phyloP scores from a whole-genome alignment of 164 flowering plant genomes.

The Tetrastigma voinierianum region DNA sequence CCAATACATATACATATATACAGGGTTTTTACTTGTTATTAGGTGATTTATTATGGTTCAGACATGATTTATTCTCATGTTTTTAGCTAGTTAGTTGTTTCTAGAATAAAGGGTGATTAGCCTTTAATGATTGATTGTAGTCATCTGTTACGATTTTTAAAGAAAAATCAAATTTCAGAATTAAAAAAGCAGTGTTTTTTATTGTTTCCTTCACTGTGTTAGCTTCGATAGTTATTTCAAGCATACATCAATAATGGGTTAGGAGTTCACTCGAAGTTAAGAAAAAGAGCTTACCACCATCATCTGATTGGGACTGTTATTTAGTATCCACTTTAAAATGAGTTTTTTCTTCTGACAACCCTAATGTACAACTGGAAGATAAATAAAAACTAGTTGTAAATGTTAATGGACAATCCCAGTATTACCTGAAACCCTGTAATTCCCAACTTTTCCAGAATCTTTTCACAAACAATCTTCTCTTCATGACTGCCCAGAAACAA shows the following conservation, averaged over 20 bases:
- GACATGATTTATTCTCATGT: no score
- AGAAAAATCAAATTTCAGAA: no score
- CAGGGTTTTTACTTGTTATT: no score
- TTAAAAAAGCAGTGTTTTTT: no score
- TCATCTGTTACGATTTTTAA: no score
- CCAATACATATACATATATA: no score
- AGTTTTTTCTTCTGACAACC: background rate
- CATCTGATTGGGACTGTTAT: background rate
- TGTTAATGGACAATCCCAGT: background rate
- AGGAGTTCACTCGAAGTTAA: background rate
- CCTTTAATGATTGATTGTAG: no score
- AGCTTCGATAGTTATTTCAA: background rate
- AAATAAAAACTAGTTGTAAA: background rate
- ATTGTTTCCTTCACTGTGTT: no score
- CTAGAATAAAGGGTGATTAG: no score
- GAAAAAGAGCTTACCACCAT: background rate
- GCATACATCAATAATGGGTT: background rate
- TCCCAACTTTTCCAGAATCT: conserved; percentile 66
- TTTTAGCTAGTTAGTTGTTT: no score
- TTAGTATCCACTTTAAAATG: background rate
- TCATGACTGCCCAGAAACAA: conserved; percentile 51
- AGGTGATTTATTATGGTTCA: no score
- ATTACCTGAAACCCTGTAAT: conserved; percentile 77
- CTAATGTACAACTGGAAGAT: background rate
- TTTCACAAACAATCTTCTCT: conserved; percentile 68